Evolutionary conservation across 2,329 filamentous ascomycete species (phyloP), one percentile per base, ranked within the genome.

Genomic region (Furcasterigmium sp.): DNA sequence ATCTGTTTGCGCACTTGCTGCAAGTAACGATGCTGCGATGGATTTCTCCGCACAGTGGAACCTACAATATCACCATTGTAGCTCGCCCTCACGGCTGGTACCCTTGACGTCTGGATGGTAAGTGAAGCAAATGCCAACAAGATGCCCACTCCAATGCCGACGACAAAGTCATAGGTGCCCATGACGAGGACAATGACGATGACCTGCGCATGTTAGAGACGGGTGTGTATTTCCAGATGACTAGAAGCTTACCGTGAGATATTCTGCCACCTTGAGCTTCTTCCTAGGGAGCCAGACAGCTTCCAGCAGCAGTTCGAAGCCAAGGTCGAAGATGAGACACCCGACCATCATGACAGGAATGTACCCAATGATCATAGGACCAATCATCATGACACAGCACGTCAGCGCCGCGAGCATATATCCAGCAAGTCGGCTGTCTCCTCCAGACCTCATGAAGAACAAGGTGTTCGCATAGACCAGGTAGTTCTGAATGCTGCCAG

Each of bases 291-390:
- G 80, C 70, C 90, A 88, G 5, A 98, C 69, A 3, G 93, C 93
- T 62, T 98, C 93, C 45, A 87, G 70, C 46, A 97, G 75, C 25
- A 98, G 73, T 58, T 97, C 91, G 55, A 98, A 93, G 2, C 93
- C 93, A 13, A 98, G 80, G 48, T 95, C 80, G 60, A 95, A 98
- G 51, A 98, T 98, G 42, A 98, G 72, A 8, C 89, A 90, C 11
- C 91, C 93, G 4, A 98, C 93, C 63, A 98, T 91, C 82, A 95
- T 95, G 48, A 97, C 85, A 0, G 93, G 93, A 43, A 98, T 96
- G 57, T 82, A 97, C 1, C 91, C 91, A 55, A 98, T 93, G 47
- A 95, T 80, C 7, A 80, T 80, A 2, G 93, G 91, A 0, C 93
- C 93, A 42, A 91, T 78, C 38, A 93, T 69, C 79, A 96, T 84